Conservation (phyloP, 2,329 filamentous ascomycete genomes). For the Calonectria henricotiae region DNA sequence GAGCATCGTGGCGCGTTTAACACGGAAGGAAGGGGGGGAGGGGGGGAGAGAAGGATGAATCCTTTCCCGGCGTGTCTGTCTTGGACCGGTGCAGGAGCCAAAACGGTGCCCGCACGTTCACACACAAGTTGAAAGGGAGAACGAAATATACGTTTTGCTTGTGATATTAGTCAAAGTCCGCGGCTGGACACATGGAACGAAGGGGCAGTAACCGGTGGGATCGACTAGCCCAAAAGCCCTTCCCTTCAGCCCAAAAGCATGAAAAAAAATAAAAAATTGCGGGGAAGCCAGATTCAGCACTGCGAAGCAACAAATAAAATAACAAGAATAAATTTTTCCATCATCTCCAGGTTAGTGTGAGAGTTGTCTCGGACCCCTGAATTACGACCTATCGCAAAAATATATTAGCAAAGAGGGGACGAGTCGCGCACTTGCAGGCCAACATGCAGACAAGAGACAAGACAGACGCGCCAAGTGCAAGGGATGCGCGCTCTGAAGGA, state of each 20-base stretch:
- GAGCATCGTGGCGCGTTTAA: constrained; percentile 16
- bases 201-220: constrained; percentile 9
- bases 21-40: background rate
- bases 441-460: constrained; percentile 17
- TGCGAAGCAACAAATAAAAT: constrained; percentile 3
- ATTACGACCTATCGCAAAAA: constrained; percentile 28
- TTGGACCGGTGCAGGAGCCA: no score
- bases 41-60: constrained; percentile 1
- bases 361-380: constrained; percentile 25
- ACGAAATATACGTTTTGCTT: background rate
- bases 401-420: constrained; percentile 21
- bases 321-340: background rate
- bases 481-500: background rate
- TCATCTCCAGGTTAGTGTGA: background rate
- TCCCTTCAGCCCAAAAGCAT: constrained; percentile 6
- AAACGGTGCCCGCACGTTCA: no score
- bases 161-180: constrained; percentile 9
- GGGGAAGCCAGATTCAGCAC: constrained; percentile 21
- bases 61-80: constrained; percentile 2
- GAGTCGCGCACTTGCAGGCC: constrained; percentile 11
- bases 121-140: background rate
- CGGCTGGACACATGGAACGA: background rate
- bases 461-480: constrained; percentile 14
- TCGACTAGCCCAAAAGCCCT: constrained; percentile 8
- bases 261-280: constrained; percentile 16